Conservation (phyloP, 345 rosid species). For the Gossypium rotundifolium region DNA sequence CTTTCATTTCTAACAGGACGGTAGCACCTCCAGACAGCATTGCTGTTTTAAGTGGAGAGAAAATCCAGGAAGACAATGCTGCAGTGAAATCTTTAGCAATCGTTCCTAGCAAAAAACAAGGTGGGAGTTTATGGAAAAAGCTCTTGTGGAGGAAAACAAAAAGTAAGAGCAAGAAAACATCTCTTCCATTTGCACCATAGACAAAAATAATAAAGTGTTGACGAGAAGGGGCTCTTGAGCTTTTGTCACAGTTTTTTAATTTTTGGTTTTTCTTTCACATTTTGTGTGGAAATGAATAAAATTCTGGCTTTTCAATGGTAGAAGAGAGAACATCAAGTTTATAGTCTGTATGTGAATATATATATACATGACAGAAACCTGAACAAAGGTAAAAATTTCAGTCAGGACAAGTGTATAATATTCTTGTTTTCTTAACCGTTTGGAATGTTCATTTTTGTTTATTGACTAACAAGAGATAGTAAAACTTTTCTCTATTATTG, state of each 20-base stretch:
- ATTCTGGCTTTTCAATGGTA: not conserved
- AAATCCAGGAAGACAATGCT: conserved; percentile 17
- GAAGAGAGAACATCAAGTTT: conserved; percentile 11
- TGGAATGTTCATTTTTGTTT: not conserved
- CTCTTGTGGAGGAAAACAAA: conserved; percentile 58
- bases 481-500: not conserved
- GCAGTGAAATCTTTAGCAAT: conserved; percentile 41
- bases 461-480: not conserved
- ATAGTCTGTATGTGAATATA: conserved; percentile 15
- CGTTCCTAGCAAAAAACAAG: conserved; percentile 48
- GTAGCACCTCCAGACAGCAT: conserved; percentile 41
- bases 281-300: not conserved
- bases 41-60: conserved; percentile 24
- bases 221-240: not conserved
- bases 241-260: not conserved
- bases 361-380: conserved; percentile 1
- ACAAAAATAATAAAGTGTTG: not conserved
- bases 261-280: not conserved
- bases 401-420: not conserved
- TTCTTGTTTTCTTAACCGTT: not conserved
- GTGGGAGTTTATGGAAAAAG: conserved; percentile 64
- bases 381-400: not conserved
- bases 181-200: conserved; percentile 30
- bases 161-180: conserved; percentile 33
- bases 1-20: conserved; percentile 25